These are phyloP conservation scores for Sphagnum tenellum DNA, from an alignment of 225 moss, liverwort and hornwort genomes.

Conservation along the genomic window DNA sequence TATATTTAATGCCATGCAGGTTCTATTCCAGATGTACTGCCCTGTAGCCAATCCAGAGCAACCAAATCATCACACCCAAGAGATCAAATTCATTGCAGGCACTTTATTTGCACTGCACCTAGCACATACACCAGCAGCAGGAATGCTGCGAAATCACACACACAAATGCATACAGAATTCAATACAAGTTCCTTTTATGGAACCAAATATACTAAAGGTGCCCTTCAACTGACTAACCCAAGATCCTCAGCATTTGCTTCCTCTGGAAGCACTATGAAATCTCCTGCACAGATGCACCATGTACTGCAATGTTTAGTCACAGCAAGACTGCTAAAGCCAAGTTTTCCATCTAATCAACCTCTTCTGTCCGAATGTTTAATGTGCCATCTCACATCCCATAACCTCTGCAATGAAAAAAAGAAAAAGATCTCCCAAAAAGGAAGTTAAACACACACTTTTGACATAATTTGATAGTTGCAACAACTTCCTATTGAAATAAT, in stretches of 20 bases:
- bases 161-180: too few relatives aligned
- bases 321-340: background rate
- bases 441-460: too few relatives aligned
- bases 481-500: background rate
- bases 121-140: too few relatives aligned
- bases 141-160: too few relatives aligned
- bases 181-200: too few relatives aligned
- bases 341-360: background rate
- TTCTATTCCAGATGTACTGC: too few relatives aligned
- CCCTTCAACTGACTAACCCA: conserved; percentile 3
- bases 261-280: conserved; percentile 32
- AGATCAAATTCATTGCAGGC: too few relatives aligned
- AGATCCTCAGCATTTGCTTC: conserved; percentile 5
- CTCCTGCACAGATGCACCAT: conserved; percentile 12
- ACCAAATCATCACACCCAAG: too few relatives aligned
- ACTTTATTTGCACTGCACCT: too few relatives aligned
- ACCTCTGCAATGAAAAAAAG: background rate
- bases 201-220: too few relatives aligned
- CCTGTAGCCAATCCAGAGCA: too few relatives aligned
- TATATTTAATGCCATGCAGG: too few relatives aligned
- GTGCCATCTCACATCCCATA: background rate
- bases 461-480: background rate
- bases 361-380: background rate
- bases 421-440: background rate
- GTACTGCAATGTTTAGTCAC: conserved; percentile 1